Conservation (phyloP, 176 grass and related monocot species). For the Pontederia crassipes region DNA sequence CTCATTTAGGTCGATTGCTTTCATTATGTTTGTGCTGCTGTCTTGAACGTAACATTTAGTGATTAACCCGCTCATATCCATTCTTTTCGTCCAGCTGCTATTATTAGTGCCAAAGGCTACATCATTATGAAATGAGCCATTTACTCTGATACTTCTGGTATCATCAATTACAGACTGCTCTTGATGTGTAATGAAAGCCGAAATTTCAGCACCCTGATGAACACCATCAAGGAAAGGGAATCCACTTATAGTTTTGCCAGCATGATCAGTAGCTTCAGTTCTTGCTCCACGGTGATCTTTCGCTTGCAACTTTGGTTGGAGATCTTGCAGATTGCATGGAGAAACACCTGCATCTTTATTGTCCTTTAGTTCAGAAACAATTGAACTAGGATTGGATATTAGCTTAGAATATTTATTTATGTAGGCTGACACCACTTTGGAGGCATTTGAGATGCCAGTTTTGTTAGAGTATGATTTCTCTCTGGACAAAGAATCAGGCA, state of each 20-base stretch:
- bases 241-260: slow-evolving; percentile 4
- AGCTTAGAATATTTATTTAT: slow-evolving; percentile 18
- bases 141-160: background rate
- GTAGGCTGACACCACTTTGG: slow-evolving; percentile 18
- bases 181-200: background rate
- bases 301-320: background rate
- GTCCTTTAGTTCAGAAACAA: slow-evolving; percentile 4
- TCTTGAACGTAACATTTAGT: slow-evolving; percentile 15
- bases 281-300: background rate
- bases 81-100: slow-evolving; percentile 16
- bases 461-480: slow-evolving; percentile 9
- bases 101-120: background rate
- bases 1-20: slow-evolving; percentile 56
- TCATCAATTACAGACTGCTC: background rate
- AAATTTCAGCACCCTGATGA: slow-evolving; percentile 9
- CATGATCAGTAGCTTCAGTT: slow-evolving; percentile 6
- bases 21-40: slow-evolving; percentile 15
- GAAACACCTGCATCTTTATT: slow-evolving; percentile 4
- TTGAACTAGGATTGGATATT: slow-evolving; percentile 14
- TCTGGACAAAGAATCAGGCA: slow-evolving; percentile 19
- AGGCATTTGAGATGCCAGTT: slow-evolving; percentile 17
- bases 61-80: background rate
- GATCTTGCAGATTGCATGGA: background rate
- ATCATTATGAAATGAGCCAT: background rate
- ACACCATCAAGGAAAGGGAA: slow-evolving; percentile 10